Evolutionary conservation across 176 grass and related monocot species (phyloP), one percentile per base, ranked within the genome.

Genomic region (Canna indica): DNA sequence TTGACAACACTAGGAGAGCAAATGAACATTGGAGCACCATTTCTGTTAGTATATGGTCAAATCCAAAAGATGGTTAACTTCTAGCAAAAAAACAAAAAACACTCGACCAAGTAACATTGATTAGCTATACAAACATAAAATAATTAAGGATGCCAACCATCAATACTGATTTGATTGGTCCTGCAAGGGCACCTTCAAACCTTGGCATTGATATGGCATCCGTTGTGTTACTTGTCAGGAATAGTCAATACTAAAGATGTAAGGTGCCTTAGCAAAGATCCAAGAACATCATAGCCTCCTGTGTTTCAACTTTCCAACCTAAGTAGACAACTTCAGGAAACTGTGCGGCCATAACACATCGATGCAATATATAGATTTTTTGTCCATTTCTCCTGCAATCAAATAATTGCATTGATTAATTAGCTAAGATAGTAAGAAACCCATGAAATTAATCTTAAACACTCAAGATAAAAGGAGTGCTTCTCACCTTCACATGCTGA

Each of bases 341-440:
- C 87, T 22, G 95, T 88, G 54, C 95, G 95, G 36, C 95, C 95
- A 72, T 90, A 99, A 69, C 95, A 99, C 74, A 99, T 76, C 62
- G 95, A 99, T 59, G 84, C 87, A 41, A 99, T 76, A 73, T 99
- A 99, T 33, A 99, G 84, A 78, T 94, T 84, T 74, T 94, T 94
- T 0, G 86, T 80, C 95, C 95, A 99, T 77, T 94, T 99, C 47
- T 99, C 90, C 95, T 99, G 86, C 30, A 88, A 84, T 6, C 0
- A 60, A 85, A 30, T 68, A 65, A 60, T 34, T n/a, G 29, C 65
- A 33, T 79, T 7, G 73, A 31, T 79, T 34, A 14, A 36, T 82
- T 62, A 84, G 63, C 32, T 59, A 27, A 69, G 27, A 17, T 18
- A 18, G 2, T n/a, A 54, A 7, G 6, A 61, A 71, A 16, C 67